A percentile compares a stretch with the other conserved stretches of the same genome.
Evolutionary conservation across 192 early-diverging fungal species (phyloP).

Genomic region (Chytriomyces confervae): DNA sequence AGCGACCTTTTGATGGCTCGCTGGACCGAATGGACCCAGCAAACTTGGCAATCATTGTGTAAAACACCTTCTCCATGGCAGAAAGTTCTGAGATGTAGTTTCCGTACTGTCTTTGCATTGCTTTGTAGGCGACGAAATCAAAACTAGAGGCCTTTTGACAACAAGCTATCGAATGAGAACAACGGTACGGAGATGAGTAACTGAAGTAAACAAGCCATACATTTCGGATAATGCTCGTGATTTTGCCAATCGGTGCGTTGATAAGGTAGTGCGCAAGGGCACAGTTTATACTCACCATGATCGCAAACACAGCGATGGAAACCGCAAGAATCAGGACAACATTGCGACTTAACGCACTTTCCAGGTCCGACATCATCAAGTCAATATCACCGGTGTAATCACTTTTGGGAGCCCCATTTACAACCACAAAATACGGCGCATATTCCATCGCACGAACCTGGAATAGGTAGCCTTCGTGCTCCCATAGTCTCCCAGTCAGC

Average conservation of each 20-base stretch:
- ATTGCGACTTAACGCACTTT: background rate
- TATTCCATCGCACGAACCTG: slow-evolving; percentile 14
- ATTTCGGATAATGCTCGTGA: background rate
- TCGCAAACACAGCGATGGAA: background rate
- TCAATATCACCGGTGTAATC: background rate
- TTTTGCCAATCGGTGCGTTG: background rate
- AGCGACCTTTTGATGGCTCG: no score
- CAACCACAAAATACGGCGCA: background rate
- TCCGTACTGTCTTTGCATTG: background rate
- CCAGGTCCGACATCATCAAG: background rate
- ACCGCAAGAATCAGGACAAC: background rate
- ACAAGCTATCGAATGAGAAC: background rate
- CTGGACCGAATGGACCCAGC: background rate
- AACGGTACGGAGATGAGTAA: background rate
- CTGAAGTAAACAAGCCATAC: background rate
- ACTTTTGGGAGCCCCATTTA: slow-evolving; percentile 12
- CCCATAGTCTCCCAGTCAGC: no score
- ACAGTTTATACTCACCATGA: background rate
- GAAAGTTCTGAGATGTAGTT: slow-evolving; percentile 2
- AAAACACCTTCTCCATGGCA: background rate
- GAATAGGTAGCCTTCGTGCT: background rate
- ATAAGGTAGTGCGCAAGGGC: background rate
- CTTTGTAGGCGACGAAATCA: slow-evolving; percentile 4
- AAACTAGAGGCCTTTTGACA: background rate
- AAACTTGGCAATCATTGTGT: slow-evolving; percentile 3